Percentiles rank a stretch among this genome's conserved stretches.
Conservation (phyloP, 2,329 filamentous ascomycete species). For the Neonectria coccinea region DNA sequence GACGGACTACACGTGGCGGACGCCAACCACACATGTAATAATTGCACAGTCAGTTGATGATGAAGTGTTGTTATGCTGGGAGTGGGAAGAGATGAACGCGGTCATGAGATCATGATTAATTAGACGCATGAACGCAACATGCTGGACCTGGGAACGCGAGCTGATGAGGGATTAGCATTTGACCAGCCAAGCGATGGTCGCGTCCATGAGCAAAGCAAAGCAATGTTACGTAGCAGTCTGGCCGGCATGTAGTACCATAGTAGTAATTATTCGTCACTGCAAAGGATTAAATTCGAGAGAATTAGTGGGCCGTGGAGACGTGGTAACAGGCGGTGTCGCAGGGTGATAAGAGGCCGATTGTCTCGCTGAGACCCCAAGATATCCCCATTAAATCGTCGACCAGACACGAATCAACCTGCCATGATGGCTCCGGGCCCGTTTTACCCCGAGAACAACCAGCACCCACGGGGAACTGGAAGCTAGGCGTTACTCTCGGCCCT, state of each 20-base stretch:
- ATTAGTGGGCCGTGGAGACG: not conserved
- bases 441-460: slow-evolving; percentile 35
- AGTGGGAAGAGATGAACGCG: not conserved
- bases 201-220: not conserved
- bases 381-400: not conserved
- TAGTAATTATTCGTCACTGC: not conserved
- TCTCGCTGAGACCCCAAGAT: not conserved
- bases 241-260: not conserved
- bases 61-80: not conserved
- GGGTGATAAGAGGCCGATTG: not conserved
- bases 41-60: not conserved
- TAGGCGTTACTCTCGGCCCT: slow-evolving; percentile 40
- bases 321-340: not conserved
- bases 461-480: slow-evolving; percentile 32
- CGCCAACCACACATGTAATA: not conserved
- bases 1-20: slow-evolving; percentile 4
- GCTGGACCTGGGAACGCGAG: no score
- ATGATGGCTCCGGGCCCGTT: slow-evolving; percentile 11
- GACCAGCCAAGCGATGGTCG: not conserved
- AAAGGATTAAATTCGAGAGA: not conserved
- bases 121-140: not conserved
- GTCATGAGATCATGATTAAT: not conserved
- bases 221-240: not conserved
- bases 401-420: slow-evolving; percentile 5
- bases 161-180: no score